phyloP scores from a whole-genome alignment of 805 yeast species.

The Maudiozyma barnettii region DNA sequence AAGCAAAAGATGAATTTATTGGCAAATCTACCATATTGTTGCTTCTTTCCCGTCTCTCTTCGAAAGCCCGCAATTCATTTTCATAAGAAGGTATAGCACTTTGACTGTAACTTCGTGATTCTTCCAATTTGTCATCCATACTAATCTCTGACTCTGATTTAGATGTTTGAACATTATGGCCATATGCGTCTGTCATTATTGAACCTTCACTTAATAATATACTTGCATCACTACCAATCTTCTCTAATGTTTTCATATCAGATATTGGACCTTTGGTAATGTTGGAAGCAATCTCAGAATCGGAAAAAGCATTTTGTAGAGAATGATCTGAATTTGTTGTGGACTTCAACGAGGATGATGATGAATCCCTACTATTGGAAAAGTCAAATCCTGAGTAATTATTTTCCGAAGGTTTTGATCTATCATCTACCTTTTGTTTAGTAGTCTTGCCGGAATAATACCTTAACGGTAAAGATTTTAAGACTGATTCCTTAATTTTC shows the following conservation, averaged over 20 bases:
- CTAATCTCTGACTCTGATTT: background rate
- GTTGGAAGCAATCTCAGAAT: background rate
- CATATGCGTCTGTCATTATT: conserved; percentile 7
- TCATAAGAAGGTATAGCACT: conserved; percentile 3
- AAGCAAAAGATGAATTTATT: conserved; percentile 67
- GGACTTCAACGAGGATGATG: background rate
- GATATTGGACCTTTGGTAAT: background rate
- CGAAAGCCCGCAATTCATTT: conserved; percentile 19
- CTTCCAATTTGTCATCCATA: background rate
- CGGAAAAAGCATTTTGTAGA: background rate
- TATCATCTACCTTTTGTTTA: background rate
- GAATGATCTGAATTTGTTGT: background rate
- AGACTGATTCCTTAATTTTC: conserved; percentile 37
- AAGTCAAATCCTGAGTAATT: background rate
- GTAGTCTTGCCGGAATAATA: background rate
- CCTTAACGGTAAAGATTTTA: conserved; percentile 8
- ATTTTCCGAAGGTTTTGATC: background rate
- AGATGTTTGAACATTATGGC: background rate
- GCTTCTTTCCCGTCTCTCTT: conserved; percentile 27
- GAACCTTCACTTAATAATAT: conserved; percentile 20
- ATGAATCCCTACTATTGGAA: background rate
- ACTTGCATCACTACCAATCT: conserved; percentile 10
- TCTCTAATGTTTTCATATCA: background rate
- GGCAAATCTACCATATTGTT: conserved; percentile 49
- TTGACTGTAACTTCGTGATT: background rate